Percentiles rank a stretch among this genome's conserved stretches.
These are phyloP conservation scores for Lentinus tigrinus DNA, from an alignment of 768 basidiomycete genomes.

Conservation along the genomic window DNA sequence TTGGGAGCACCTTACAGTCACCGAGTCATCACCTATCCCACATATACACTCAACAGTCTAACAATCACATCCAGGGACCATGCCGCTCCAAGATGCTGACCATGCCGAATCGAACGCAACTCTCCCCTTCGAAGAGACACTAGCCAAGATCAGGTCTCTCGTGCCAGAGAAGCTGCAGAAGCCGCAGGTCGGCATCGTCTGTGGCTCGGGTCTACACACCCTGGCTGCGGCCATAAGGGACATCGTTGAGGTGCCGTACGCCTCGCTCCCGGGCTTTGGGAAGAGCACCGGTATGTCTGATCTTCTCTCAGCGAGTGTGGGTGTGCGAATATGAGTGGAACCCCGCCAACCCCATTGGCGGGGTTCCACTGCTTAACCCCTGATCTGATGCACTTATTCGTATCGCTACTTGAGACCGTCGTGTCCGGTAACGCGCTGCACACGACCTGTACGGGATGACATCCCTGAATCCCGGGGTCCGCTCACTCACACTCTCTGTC, in stretches of 20 bases:
- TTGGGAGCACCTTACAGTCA: no score
- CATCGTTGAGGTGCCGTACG: conserved; percentile 61
- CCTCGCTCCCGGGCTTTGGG: conserved; percentile 68
- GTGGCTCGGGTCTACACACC: conserved; percentile 82
- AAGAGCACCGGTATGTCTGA: conserved; percentile 65
- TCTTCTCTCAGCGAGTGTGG: neutral
- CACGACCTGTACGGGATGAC: no score
- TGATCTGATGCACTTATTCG: no score
- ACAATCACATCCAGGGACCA: neutral
- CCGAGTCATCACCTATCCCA: neutral
- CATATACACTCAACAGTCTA: neutral
- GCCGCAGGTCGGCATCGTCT: conserved; percentile 82
- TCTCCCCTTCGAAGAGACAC: conserved; percentile 29
- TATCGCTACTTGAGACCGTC: no score
- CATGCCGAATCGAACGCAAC: neutral
- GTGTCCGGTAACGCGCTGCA: no score
- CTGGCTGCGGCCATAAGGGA: conserved; percentile 62
- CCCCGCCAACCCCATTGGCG: no score
- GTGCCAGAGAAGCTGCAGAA: conserved; percentile 39
- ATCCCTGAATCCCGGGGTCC: no score
- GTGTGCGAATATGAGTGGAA: neutral
- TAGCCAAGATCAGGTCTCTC: conserved; percentile 25
- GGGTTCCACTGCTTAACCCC: no score
- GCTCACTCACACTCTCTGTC: neutral
- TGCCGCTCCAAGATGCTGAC: neutral